Evolutionary conservation across 2,329 filamentous ascomycete species (phyloP), one percentile per base, ranked within the genome.

Genomic region (Akanthomyces muscarius): DNA sequence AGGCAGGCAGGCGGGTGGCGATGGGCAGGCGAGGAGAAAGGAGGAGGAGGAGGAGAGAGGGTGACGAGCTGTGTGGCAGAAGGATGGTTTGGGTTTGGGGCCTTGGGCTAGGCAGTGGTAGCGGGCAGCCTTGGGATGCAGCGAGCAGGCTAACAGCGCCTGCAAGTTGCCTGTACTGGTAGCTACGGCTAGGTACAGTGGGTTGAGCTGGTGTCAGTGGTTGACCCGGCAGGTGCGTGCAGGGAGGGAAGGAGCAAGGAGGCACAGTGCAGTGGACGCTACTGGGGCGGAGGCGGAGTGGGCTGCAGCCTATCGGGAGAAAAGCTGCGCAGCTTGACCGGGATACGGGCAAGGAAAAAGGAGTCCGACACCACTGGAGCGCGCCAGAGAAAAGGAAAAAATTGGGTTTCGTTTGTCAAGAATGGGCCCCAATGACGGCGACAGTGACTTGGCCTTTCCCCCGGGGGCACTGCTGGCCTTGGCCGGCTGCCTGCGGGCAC

Each of bases 21-120:
- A 62, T 38, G 45, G 54, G 47, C 53, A 62, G 60, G 59, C 47
- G 53, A 53, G 30, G 30, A 25, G 47, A 47, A 58, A 51, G 61
- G 53, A 38, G 25, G 48, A 51, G 61, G 53, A 38, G 25, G 48
- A 44, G 21, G 38, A 47, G 48, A 42, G 45, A 25, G 33, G 8
- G 59, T 23, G 51, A 33, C 25, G 54, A 36, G 58, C 36, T 36
- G 58, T 38, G 50, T 36, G n/a, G 21, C 28, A 36, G 50, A 38
- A 58, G 55, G 6, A 33, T 38, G 42, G 56, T 41, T 45, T 61
- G 42, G 48, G 58, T 61, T 61, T 60, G 45, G 56, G 57, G 16
- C 10, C 51, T 25, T 25, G 36, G 54, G 54, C 50, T 38, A 48
- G 33, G 33, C 33, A 36, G 25, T 48, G 56, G 45, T 51, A 52